Conservation (phyloP, 1,284 basidiomycete genomes). For the Bjerkandera adusta region DNA sequence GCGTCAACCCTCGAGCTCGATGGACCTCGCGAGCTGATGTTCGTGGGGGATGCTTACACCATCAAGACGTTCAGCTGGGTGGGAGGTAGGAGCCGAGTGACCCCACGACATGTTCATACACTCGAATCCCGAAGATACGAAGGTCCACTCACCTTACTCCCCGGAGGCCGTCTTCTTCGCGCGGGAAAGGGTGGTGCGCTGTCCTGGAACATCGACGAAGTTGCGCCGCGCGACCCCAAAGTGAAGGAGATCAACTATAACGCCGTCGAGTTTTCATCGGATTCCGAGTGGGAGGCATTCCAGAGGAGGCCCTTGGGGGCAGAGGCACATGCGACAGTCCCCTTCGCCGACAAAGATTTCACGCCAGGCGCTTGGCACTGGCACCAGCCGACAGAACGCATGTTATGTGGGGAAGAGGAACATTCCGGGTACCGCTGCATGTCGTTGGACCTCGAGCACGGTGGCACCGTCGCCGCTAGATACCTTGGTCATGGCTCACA, state of each 20-base stretch:
- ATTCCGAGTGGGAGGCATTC: not conserved
- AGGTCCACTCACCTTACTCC: not conserved
- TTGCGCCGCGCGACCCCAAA: not conserved
- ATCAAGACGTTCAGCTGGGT: too few species aligned
- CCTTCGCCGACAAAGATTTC: not conserved
- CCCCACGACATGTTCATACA: too few species aligned
- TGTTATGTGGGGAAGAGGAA: not conserved
- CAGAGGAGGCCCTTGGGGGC: not conserved
- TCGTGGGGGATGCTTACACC: too few species aligned
- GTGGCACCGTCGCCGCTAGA: constrained; percentile 26
- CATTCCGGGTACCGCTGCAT: constrained; percentile 27
- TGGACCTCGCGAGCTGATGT: too few species aligned
- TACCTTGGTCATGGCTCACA: constrained; percentile 39
- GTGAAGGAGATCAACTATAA: not conserved
- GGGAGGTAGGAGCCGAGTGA: too few species aligned
- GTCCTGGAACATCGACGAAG: not conserved
- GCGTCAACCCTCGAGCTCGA: too few species aligned
- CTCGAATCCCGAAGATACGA: not conserved
- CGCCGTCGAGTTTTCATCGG: not conserved
- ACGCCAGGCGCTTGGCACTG: not conserved
- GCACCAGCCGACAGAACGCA: not conserved
- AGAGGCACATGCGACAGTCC: not conserved
- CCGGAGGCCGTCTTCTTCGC: not conserved
- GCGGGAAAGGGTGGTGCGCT: not conserved
- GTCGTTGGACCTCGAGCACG: constrained; percentile 33